A percentile compares a stretch with the other conserved stretches of the same genome.
Conservation (phyloP, 352 stramenopile species). For the Salisapilia sapeloensis region DNA sequence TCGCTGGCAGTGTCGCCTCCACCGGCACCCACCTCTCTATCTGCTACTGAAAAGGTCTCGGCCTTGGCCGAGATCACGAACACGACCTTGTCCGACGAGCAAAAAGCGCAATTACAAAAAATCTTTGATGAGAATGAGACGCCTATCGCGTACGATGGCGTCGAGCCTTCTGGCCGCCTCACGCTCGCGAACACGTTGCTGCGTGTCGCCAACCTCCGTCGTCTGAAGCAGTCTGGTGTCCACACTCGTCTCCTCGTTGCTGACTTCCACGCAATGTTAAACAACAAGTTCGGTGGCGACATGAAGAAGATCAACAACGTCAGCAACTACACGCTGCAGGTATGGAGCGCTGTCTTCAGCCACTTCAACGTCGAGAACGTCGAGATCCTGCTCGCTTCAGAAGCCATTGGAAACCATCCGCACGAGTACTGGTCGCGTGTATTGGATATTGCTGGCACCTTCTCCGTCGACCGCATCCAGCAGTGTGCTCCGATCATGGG, state of each 20-base stretch:
- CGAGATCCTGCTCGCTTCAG: slow-evolving; percentile 95
- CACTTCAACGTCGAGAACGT: slow-evolving; percentile 79
- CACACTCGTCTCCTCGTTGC: slow-evolving; percentile 98
- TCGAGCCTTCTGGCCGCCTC: slow-evolving; percentile 96
- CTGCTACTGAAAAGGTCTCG: slow-evolving; percentile 45
- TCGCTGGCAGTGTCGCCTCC: slow-evolving; percentile 13
- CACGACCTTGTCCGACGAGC: slow-evolving; percentile 13
- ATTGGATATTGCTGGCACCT: slow-evolving; percentile 80
- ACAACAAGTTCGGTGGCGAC: slow-evolving; percentile 99
- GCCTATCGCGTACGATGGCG: slow-evolving; percentile 93
- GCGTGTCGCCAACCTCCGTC: slow-evolving; percentile 89
- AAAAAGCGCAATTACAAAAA: slow-evolving; percentile 54
- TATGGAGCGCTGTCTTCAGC: slow-evolving; percentile 98
- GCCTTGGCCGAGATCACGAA: slow-evolving; percentile 36
- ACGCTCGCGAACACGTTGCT: slow-evolving; percentile 94
- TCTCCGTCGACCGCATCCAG: slow-evolving; percentile 88
- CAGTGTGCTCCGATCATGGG: slow-evolving; percentile 99
- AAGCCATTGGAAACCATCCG: slow-evolving; percentile 82
- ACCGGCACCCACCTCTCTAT: slow-evolving; percentile 18
- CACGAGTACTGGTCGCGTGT: slow-evolving; percentile 88
- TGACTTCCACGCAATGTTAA: slow-evolving; percentile 98
- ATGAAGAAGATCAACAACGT: slow-evolving; percentile 93
- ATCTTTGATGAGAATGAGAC: slow-evolving; percentile 69
- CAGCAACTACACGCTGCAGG: slow-evolving; percentile 94
- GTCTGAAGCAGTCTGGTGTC: slow-evolving; percentile 80